Conservation (phyloP, 2,329 filamentous ascomycete genomes). For the Pyricularia pennisetigena region DNA sequence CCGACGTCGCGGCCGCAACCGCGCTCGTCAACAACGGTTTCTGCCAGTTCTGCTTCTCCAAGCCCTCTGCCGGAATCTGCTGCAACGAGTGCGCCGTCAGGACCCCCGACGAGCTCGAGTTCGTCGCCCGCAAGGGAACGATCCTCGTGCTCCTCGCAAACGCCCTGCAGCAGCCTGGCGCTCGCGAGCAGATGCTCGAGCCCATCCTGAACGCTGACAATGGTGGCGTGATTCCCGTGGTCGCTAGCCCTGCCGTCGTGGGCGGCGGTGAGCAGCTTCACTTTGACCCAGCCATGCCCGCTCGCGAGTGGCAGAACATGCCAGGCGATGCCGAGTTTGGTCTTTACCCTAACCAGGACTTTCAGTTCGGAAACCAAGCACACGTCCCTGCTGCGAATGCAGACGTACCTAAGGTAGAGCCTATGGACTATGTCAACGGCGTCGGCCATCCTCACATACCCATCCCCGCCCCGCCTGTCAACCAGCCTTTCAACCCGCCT, state of each 20-base stretch:
- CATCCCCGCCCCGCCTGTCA: background rate
- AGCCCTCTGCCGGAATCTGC: background rate
- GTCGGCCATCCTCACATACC: background rate
- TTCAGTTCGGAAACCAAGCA: background rate
- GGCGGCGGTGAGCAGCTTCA: background rate
- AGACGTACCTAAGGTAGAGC: background rate
- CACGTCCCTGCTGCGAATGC: background rate
- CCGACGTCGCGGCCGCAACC: background rate
- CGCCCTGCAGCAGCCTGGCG: background rate
- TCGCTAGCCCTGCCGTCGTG: too few species aligned
- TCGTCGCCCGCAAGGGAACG: background rate
- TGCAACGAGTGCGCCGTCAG: background rate
- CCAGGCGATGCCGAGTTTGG: background rate
- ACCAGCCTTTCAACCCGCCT: background rate
- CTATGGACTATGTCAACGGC: background rate
- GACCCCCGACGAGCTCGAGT: background rate
- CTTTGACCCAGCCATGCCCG: background rate
- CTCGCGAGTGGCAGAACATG: background rate
- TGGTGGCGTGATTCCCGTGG: too few species aligned
- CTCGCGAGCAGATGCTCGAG: background rate
- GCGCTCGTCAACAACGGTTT: background rate
- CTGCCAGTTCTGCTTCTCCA: background rate
- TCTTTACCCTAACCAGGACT: background rate
- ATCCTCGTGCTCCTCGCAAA: background rate
- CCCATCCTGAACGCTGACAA: background rate